Evolutionary conservation across 805 yeast species (phyloP).

Genomic region (Nakazawaea peltata): DNA sequence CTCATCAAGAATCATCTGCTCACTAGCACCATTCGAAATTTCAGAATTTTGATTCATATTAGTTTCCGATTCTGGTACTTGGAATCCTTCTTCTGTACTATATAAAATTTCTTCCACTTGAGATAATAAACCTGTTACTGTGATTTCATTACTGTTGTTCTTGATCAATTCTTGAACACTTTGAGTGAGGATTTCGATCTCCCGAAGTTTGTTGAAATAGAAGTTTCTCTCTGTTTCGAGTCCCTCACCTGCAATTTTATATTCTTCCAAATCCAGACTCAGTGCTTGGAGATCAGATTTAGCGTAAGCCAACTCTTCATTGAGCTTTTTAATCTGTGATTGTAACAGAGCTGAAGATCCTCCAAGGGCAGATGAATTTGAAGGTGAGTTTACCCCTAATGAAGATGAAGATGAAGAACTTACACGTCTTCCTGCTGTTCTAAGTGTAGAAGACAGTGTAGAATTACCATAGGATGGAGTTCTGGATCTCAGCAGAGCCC

Average conservation of each 20-base stretch:
- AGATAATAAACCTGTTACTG: conserved; percentile 33
- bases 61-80: conserved; percentile 45
- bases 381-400: neutral
- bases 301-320: conserved; percentile 38
- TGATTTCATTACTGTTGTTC: conserved; percentile 26
- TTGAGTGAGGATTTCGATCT: conserved; percentile 75
- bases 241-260: conserved; percentile 51
- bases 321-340: conserved; percentile 3
- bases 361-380: too few relatives aligned
- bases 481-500: neutral
- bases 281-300: conserved; percentile 30
- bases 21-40: too few relatives aligned
- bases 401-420: too few relatives aligned
- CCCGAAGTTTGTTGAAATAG: conserved; percentile 83
- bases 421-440: neutral
- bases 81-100: conserved; percentile 79
- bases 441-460: neutral
- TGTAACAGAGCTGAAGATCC: too few relatives aligned
- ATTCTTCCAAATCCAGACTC: conserved; percentile 48
- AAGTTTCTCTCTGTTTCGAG: conserved; percentile 81
- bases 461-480: neutral
- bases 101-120: conserved; percentile 73
- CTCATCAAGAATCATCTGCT: conserved; percentile 11
- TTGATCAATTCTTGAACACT: conserved; percentile 40
- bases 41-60: too few relatives aligned